A percentile compares a stretch with the other conserved stretches of the same genome.
Evolutionary conservation across 148 eudicot species (phyloP).

Genomic region (Arctostaphylos glauca): DNA sequence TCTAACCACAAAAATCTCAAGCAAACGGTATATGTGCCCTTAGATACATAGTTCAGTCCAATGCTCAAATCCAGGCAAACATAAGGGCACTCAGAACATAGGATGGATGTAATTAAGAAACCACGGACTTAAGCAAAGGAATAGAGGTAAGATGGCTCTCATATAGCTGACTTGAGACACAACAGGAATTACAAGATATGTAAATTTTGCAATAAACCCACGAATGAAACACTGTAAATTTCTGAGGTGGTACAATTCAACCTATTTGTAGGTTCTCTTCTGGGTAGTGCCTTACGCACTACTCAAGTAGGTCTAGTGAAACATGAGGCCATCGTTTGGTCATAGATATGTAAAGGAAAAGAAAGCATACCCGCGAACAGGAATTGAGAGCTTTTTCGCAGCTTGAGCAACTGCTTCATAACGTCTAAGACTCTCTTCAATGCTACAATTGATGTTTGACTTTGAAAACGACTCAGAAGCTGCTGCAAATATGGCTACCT

Average conservation of each 20-base stretch:
- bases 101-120: background rate
- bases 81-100: background rate
- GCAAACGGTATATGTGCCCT: too few species aligned
- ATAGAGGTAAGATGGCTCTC: background rate
- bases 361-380: conserved; percentile 83
- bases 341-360: background rate
- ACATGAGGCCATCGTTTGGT: background rate
- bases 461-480: conserved; percentile 95
- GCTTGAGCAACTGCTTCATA: conserved; percentile 67
- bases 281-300: background rate
- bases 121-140: background rate
- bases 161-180: background rate
- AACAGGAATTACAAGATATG: background rate
- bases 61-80: too few species aligned
- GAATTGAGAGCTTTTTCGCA: conserved; percentile 62
- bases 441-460: conserved; percentile 93
- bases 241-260: background rate
- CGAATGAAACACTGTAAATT: background rate
- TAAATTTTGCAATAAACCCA: background rate
- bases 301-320: background rate
- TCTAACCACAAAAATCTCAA: too few species aligned
- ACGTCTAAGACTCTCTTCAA: conserved; percentile 82
- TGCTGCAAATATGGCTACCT: conserved; percentile 97
- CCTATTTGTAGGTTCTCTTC: too few species aligned
- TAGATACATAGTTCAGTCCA: too few species aligned